Conservation (phyloP, 768 basidiomycete species). For the Termitomyces sp. region DNA sequence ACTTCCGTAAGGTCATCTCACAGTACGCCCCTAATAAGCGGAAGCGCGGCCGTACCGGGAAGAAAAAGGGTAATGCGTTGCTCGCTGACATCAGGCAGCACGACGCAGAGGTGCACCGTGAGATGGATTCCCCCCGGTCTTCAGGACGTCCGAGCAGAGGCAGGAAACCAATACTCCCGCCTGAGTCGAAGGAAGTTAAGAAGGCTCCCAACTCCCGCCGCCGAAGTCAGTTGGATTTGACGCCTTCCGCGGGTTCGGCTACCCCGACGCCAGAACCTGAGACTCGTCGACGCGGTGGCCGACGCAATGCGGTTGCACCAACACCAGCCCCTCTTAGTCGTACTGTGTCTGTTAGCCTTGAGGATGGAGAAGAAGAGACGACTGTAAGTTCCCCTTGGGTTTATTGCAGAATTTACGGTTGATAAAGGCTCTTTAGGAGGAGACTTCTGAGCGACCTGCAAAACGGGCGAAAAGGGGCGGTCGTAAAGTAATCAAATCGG, state of each 20-base stretch:
- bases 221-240: constrained; percentile 43
- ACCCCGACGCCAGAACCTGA: constrained; percentile 75
- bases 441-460: constrained; percentile 28
- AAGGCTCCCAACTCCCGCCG: constrained; percentile 32
- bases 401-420: not conserved
- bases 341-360: constrained; percentile 13
- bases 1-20: constrained; percentile 75
- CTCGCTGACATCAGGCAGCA: constrained; percentile 79
- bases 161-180: constrained; percentile 29
- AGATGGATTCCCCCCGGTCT: constrained; percentile 30
- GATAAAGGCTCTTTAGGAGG: constrained; percentile 18
- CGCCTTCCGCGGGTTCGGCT: constrained; percentile 32
- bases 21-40: constrained; percentile 66
- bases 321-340: constrained; percentile 13
- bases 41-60: constrained; percentile 56
- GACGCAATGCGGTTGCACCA: constrained; percentile 16
- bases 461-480: constrained; percentile 36
- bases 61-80: constrained; percentile 79
- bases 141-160: constrained; percentile 37
- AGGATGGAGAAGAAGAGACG: constrained; percentile 20
- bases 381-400: constrained; percentile 9
- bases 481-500: constrained; percentile 40
- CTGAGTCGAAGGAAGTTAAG: constrained; percentile 25
- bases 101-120: constrained; percentile 52
- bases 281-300: constrained; percentile 16